Conservation (phyloP, 2,329 filamentous ascomycete genomes). For the Botrytis squamosa region DNA sequence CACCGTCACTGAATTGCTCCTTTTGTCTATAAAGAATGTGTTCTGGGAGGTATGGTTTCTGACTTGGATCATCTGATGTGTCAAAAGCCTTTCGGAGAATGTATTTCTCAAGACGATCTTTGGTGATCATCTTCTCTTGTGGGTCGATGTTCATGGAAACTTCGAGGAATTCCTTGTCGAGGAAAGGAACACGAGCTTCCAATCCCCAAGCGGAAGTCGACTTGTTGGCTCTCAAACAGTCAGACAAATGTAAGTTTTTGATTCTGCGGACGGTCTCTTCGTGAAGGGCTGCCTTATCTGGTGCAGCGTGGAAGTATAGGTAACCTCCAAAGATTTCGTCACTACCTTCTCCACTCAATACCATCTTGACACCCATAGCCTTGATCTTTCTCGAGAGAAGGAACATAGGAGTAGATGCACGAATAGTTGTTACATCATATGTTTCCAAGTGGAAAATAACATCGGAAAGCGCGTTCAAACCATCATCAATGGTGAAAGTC, state of each 20-base stretch:
- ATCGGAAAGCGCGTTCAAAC: slow-evolving; percentile 92
- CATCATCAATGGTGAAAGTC: slow-evolving; percentile 97
- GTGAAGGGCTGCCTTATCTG: slow-evolving; percentile 89
- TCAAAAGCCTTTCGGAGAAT: slow-evolving; percentile 98
- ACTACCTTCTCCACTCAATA: slow-evolving; percentile 91
- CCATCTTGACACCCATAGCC: slow-evolving; percentile 99
- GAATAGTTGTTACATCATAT: slow-evolving; percentile 97
- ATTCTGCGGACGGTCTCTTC: slow-evolving; percentile 90
- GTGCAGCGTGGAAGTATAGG: slow-evolving; percentile 96
- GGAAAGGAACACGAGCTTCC: slow-evolving; percentile 94
- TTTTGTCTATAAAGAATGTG: slow-evolving; percentile 98
- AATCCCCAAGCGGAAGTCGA: slow-evolving; percentile 97
- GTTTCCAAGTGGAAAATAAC: slow-evolving; percentile 98
- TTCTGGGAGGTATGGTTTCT: slow-evolving; percentile 85
- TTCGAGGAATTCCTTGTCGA: slow-evolving; percentile 97
- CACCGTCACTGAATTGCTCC: slow-evolving; percentile 98
- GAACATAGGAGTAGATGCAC: slow-evolving; percentile 98
- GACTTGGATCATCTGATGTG: slow-evolving; percentile 78
- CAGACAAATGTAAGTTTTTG: slow-evolving; percentile 94
- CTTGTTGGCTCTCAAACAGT: slow-evolving; percentile 98
- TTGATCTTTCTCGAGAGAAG: slow-evolving; percentile 98
- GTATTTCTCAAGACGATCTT: slow-evolving; percentile 81
- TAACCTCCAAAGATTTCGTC: slow-evolving; percentile 99
- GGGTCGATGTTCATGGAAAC: slow-evolving; percentile 92
- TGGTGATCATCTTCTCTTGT: slow-evolving; percentile 88